Percentiles rank a stretch among this genome's conserved stretches.
Conservation (phyloP, 768 basidiomycete genomes). For the Trametopsis cervina region DNA sequence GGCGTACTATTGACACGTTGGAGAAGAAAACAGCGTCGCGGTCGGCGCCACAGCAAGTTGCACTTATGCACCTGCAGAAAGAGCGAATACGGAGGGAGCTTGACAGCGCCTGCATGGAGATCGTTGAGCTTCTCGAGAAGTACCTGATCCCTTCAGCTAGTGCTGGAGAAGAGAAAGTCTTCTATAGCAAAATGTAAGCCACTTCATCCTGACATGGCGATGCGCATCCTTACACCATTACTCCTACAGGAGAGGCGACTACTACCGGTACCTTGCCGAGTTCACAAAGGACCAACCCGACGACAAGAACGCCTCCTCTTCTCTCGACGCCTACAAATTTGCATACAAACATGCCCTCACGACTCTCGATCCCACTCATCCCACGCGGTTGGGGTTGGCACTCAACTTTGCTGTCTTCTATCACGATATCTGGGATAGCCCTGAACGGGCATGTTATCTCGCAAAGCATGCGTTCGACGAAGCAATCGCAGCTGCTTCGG, state of each 20-base stretch:
- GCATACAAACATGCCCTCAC: constrained; percentile 78
- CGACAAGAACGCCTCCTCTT: constrained; percentile 61
- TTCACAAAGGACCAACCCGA: constrained; percentile 69
- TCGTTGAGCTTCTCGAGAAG: constrained; percentile 62
- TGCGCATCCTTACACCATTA: not conserved
- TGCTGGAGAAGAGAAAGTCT: constrained; percentile 77
- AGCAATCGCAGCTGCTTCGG: constrained; percentile 45
- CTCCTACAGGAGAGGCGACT: constrained; percentile 3
- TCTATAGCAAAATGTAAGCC: constrained; percentile 82
- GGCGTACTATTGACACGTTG: constrained; percentile 73
- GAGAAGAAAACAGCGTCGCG: constrained; percentile 59
- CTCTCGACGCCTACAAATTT: constrained; percentile 78
- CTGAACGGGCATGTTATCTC: constrained; percentile 80
- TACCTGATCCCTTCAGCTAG: constrained; percentile 52
- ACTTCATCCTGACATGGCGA: not conserved
- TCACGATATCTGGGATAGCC: constrained; percentile 80
- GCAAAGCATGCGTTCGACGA: constrained; percentile 93
- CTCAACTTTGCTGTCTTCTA: constrained; percentile 95
- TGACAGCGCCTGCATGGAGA: constrained; percentile 71
- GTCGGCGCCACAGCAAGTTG: constrained; percentile 46
- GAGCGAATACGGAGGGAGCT: constrained; percentile 74
- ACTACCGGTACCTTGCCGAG: constrained; percentile 42
- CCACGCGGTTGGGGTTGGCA: constrained; percentile 81
- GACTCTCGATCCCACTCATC: constrained; percentile 72
- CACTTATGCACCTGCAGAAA: constrained; percentile 66